These are phyloP conservation scores for Pichia deserticola DNA, from an alignment of 805 yeast species.

Conservation along the genomic window DNA sequence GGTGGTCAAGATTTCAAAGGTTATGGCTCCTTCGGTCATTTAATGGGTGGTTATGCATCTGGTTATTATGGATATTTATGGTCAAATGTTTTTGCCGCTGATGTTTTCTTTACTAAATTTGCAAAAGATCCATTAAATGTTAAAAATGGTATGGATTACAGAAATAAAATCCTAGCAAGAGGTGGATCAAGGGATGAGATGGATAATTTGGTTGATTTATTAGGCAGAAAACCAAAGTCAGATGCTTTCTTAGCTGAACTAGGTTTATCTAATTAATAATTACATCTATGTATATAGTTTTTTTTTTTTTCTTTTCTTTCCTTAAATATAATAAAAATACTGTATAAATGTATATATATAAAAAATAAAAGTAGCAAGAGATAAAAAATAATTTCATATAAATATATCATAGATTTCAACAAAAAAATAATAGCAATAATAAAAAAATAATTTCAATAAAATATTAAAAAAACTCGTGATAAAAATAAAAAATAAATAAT, in stretches of 20 bases:
- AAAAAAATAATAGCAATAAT: too few relatives aligned
- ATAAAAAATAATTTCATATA: too few relatives aligned
- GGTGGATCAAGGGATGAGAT: conserved; percentile 72
- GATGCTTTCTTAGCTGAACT: conserved; percentile 67
- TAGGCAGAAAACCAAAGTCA: conserved; percentile 71
- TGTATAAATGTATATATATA: too few relatives aligned
- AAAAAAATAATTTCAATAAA: too few relatives aligned
- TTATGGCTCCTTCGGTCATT: conserved; percentile 71
- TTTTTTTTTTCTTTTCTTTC: too few relatives aligned
- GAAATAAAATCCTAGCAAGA: conserved; percentile 58
- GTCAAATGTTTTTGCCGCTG: conserved; percentile 81
- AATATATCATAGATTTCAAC: too few relatives aligned
- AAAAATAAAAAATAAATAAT: too few relatives aligned
- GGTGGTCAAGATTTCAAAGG: conserved; percentile 57
- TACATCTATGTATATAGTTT: too few relatives aligned
- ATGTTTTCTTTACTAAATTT: conserved; percentile 68
- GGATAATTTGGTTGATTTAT: conserved; percentile 53
- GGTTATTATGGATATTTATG: conserved; percentile 84
- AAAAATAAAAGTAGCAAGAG: too few relatives aligned
- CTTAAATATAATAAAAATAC: too few relatives aligned
- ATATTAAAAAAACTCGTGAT: too few relatives aligned
- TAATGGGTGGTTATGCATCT: conserved; percentile 78
- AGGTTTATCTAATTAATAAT: conserved; percentile 30
- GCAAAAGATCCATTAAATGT: conserved; percentile 59
- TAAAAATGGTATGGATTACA: conserved; percentile 53